A percentile compares a stretch with the other conserved stretches of the same genome.
phyloP scores from a whole-genome alignment of 2,329 filamentous ascomycete genomes.

The Aureobasidium uvarum region DNA sequence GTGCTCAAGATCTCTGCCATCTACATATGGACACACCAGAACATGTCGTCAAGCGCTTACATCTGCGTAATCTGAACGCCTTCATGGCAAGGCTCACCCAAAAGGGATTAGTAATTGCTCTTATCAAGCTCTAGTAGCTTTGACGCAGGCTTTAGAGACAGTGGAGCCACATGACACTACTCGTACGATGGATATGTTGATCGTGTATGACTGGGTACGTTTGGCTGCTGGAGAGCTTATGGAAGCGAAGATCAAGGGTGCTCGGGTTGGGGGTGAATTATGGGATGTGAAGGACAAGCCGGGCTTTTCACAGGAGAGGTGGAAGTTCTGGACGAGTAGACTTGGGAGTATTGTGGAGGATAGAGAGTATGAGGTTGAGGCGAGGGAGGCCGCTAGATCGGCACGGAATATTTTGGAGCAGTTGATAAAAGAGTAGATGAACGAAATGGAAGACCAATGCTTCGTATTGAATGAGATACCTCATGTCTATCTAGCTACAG shows the following conservation, averaged over 20 bases:
- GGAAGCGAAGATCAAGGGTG: background rate
- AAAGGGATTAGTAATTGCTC: background rate
- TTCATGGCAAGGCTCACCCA: background rate
- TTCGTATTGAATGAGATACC: background rate
- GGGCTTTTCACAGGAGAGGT: background rate
- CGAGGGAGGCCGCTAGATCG: background rate
- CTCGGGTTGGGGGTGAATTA: background rate
- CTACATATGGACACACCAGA: background rate
- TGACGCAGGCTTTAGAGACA: background rate
- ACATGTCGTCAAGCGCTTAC: background rate
- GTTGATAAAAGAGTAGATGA: background rate
- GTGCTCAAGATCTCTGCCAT: background rate
- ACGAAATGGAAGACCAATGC: background rate
- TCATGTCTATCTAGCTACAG: background rate
- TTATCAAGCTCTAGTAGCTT: background rate
- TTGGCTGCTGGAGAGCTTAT: background rate
- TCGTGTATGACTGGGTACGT: background rate
- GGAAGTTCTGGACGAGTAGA: background rate
- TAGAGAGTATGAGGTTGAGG: background rate
- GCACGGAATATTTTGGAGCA: background rate
- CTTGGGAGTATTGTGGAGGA: background rate
- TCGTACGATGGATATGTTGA: background rate
- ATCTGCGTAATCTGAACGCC: background rate
- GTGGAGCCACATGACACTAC: background rate
- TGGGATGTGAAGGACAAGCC: background rate